Percentiles rank a stretch among this genome's conserved stretches.
Conservation (phyloP, 768 basidiomycete species). For the Amanita inopinata region DNA sequence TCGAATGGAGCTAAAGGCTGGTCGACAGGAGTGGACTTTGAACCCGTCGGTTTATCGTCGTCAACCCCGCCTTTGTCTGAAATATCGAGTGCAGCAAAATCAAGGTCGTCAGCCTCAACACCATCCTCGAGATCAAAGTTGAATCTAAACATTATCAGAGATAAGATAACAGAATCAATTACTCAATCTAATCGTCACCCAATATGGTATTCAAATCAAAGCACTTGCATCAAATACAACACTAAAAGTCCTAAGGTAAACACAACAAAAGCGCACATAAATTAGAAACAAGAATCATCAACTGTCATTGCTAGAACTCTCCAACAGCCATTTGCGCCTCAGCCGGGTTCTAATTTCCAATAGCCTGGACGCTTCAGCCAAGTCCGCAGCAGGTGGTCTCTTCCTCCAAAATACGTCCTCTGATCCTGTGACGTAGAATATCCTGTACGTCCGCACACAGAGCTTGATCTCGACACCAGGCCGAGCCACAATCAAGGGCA, state of each 20-base stretch:
- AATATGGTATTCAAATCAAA: too few relatives aligned
- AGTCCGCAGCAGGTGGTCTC: slow-evolving; percentile 30
- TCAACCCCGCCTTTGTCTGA: neutral
- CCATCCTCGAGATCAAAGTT: slow-evolving; percentile 52
- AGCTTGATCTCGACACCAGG: slow-evolving; percentile 76
- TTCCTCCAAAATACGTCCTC: slow-evolving; percentile 55
- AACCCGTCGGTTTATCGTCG: neutral
- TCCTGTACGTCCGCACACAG: slow-evolving; percentile 71
- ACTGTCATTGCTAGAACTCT: too few relatives aligned
- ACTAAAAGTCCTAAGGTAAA: too few relatives aligned
- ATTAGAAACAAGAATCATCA: too few relatives aligned
- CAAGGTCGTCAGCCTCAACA: slow-evolving; percentile 17
- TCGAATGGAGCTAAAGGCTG: neutral
- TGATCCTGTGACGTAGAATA: slow-evolving; percentile 68
- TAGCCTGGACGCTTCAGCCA: slow-evolving; percentile 20
- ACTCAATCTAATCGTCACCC: too few relatives aligned
- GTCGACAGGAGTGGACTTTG: neutral
- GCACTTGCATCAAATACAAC: too few relatives aligned
- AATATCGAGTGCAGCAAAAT: neutral
- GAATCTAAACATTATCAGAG: slow-evolving; percentile 51
- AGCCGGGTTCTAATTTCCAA: slow-evolving; percentile 23
- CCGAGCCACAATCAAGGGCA: slow-evolving; percentile 36
- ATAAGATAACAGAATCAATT: neutral
- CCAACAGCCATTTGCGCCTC: slow-evolving; percentile 27
- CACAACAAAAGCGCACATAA: too few relatives aligned